phyloP scores from a whole-genome alignment of 202 grass and related monocot species.

The Eragrostis tef region DNA sequence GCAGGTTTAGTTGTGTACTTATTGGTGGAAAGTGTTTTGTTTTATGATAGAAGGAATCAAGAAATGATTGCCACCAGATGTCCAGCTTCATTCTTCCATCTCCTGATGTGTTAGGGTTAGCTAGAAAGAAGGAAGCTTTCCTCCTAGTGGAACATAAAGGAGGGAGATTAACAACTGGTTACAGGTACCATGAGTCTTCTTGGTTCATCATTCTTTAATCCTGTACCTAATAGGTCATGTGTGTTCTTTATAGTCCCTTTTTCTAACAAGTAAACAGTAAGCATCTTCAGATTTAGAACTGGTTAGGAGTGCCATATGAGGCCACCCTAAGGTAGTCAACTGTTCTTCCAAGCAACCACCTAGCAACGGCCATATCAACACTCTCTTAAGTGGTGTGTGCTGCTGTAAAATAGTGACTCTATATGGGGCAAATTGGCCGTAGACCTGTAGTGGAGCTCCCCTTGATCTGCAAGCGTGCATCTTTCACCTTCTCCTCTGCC shows the following conservation, averaged over 20 bases:
- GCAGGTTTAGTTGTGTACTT: constrained; percentile 60
- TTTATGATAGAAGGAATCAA: constrained; percentile 47
- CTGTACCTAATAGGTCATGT: constrained; percentile 45
- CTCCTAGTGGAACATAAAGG: constrained; percentile 62
- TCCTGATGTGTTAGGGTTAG: constrained; percentile 63
- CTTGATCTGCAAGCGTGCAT: constrained; percentile 7
- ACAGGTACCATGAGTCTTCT: constrained; percentile 41
- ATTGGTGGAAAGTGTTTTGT: constrained; percentile 42
- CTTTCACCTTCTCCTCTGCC: neutral
- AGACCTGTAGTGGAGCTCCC: constrained; percentile 24
- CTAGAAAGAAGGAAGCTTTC: constrained; percentile 51
- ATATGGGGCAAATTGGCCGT: constrained; percentile 19
- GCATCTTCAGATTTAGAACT: constrained; percentile 3
- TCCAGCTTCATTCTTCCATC: constrained; percentile 50
- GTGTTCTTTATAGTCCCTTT: constrained; percentile 28
- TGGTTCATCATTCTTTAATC: constrained; percentile 24
- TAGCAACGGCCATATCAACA: neutral
- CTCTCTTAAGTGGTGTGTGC: neutral
- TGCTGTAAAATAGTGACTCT: neutral
- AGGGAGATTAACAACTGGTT: constrained; percentile 48
- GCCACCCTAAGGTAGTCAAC: constrained; percentile 5
- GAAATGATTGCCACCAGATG: constrained; percentile 49
- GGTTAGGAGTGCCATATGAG: constrained; percentile 3
- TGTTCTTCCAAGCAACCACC: constrained; percentile 28
- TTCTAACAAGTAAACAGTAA: constrained; percentile 35